Evolutionary conservation across 2,329 filamentous ascomycete species (phyloP), one percentile per base, ranked within the genome.

Genomic region (Penicillium brevicompactum): DNA sequence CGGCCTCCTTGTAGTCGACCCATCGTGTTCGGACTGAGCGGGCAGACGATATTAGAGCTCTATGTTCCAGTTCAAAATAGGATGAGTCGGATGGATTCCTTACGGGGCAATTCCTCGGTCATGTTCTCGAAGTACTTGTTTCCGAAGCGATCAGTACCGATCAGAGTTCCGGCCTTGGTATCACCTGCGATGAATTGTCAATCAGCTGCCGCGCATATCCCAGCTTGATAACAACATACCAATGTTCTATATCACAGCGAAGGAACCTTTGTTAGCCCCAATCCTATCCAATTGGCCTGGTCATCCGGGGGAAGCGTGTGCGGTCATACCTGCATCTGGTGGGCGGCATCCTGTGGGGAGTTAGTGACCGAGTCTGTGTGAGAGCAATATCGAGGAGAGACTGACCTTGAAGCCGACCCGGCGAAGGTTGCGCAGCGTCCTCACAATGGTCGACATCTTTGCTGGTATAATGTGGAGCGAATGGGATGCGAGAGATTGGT

Each of bases 101-200:
- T 82, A 96, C 91, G 82, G 55, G 94, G 94, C 57, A 99, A 83
- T 77, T 99, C 94, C 74, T 97, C 92, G 58, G 81, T 78, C 70
- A 86, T 77, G 82, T 99, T 97, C 84, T 99, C 94, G 75, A 86
- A 99, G 84, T 84, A 99, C 81, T 96, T 97, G 86, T 99, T 99
- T 76, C 94, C 95, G 74, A 87, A 95, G 76, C 87, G 86, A 81
- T 99, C 94, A 70, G 80, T 84, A 68, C 88, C 94, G 64, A 99
- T 85, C 65, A 96, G 82, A 42, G 85, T 87, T 70, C 94, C 95
- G 71, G 89, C 87, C 82, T 99, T 99, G 77, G 94, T 99, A 79
- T 99, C 94, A 81, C 93, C 92, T 94, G 73, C 61, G 56, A 59
- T 49, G 54, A 58, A 45, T 34, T 34, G 59, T 70, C 48, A 69